These are phyloP conservation scores for Liriodendron chinense DNA, from an alignment of 164 flowering plant species.

Conservation along the genomic window DNA sequence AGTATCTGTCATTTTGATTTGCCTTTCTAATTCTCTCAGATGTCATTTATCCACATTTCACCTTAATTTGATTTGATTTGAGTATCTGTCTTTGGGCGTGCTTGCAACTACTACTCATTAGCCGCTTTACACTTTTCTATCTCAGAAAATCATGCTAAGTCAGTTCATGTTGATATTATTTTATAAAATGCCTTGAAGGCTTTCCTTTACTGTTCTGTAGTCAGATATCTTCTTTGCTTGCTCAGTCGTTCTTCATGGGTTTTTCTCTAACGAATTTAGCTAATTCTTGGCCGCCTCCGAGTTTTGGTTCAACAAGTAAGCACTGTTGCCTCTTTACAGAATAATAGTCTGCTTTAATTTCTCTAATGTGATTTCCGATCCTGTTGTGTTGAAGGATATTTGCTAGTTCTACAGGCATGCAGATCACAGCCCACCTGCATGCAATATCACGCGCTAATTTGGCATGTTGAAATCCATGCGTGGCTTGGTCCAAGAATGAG, in stretches of 20 bases:
- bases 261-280: conserved; percentile 68
- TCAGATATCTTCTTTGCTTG: conserved; percentile 75
- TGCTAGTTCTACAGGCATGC: too few relatives aligned
- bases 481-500: not conserved
- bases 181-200: not conserved
- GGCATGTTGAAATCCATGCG: not conserved
- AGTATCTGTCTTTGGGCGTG: not conserved
- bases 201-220: conserved; percentile 47
- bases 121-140: not conserved
- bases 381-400: too few relatives aligned
- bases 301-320: conserved; percentile 89
- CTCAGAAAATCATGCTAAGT: not conserved
- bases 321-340: conserved; percentile 1
- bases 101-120: not conserved
- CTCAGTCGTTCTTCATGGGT: conserved; percentile 81
- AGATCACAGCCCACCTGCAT: too few relatives aligned
- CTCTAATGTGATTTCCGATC: too few relatives aligned
- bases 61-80: not conserved
- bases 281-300: conserved; percentile 73
- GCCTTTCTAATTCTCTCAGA: not conserved
- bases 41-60: not conserved
- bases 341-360: too few relatives aligned
- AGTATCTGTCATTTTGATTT: not conserved
- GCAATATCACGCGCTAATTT: too few relatives aligned
- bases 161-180: not conserved